These are phyloP conservation scores for Gloeophyllum trabeum DNA, from an alignment of 768 basidiomycete genomes.

Conservation along the genomic window DNA sequence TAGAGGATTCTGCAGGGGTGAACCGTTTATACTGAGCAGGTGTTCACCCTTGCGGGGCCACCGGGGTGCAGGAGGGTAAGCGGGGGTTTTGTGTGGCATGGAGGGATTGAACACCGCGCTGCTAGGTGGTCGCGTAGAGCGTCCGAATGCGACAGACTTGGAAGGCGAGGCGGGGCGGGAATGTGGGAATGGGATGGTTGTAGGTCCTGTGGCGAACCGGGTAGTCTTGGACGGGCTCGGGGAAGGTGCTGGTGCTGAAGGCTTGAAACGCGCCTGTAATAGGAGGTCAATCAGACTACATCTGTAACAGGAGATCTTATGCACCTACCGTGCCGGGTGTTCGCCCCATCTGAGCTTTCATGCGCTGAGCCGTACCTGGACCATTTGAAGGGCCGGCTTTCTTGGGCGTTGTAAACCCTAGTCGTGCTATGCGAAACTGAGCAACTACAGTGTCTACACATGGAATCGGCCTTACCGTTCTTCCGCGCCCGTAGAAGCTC, in stretches of 20 bases:
- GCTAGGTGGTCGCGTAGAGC: conserved; percentile 34
- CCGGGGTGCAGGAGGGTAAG: conserved; percentile 41
- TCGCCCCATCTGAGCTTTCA: conserved; percentile 27
- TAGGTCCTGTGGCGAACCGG: not conserved
- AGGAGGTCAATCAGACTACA: conserved; percentile 12
- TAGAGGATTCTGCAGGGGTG: conserved; percentile 68
- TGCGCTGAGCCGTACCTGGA: conserved; percentile 40
- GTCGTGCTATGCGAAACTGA: conserved; percentile 24
- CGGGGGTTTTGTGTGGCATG: conserved; percentile 45
- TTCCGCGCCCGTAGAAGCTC: conserved; percentile 40
- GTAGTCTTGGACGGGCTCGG: conserved; percentile 23
- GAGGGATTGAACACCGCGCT: conserved; percentile 63
- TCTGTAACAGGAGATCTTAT: not conserved
- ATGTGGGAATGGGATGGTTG: conserved; percentile 13
- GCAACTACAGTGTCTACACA: not conserved
- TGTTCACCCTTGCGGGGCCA: conserved; percentile 65
- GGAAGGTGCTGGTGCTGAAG: conserved; percentile 18
- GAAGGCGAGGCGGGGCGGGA: conserved; percentile 40
- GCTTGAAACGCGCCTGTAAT: conserved; percentile 37
- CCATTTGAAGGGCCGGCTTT: conserved; percentile 36
- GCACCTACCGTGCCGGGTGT: conserved; percentile 29
- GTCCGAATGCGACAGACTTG: conserved; percentile 27
- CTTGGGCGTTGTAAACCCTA: conserved; percentile 37
- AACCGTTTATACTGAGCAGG: conserved; percentile 76
- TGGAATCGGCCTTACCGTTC: conserved; percentile 34